These are phyloP conservation scores for Raddia guianensis DNA, from an alignment of 176 grass and related monocot species.

Conservation along the genomic window DNA sequence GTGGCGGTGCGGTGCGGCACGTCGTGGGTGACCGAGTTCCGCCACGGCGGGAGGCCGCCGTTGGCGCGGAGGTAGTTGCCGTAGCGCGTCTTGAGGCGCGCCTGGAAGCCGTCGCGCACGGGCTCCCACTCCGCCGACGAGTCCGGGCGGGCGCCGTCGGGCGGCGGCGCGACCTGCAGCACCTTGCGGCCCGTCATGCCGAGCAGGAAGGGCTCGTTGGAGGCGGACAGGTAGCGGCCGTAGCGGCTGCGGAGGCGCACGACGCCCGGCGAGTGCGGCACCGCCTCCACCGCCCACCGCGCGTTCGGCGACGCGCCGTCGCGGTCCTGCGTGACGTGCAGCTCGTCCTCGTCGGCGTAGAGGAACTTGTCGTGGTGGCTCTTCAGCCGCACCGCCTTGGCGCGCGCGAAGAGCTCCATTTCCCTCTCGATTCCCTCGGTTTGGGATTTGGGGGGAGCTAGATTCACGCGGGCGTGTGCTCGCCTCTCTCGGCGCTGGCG, in stretches of 20 bases:
- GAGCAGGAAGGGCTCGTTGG: constrained; percentile 69
- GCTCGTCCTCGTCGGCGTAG: constrained; percentile 87
- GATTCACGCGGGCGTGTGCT: not conserved
- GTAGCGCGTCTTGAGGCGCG: constrained; percentile 51
- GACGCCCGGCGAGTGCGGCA: constrained; percentile 12
- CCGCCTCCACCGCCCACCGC: constrained; percentile 73
- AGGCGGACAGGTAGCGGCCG: constrained; percentile 84
- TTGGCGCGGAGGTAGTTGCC: constrained; percentile 76
- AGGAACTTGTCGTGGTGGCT: constrained; percentile 92
- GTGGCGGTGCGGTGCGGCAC: constrained; percentile 65
- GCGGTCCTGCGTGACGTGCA: constrained; percentile 70
- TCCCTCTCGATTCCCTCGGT: not conserved
- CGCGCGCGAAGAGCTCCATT: constrained; percentile 81
- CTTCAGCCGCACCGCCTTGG: constrained; percentile 81
- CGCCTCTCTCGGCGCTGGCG: too few species aligned
- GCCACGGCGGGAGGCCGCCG: constrained; percentile 69
- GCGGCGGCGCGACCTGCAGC: constrained; percentile 44
- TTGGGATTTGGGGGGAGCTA: not conserved
- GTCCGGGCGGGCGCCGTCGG: constrained; percentile 26
- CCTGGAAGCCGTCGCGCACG: constrained; percentile 72
- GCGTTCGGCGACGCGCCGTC: constrained; percentile 54
- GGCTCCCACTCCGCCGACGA: constrained; percentile 82
- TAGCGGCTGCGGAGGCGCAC: constrained; percentile 60
- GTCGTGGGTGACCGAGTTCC: constrained; percentile 90
- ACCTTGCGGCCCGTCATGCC: constrained; percentile 82